Evolutionary conservation across 768 basidiomycete genomes (phyloP).

Genomic region (Lanmaoa rubissima): DNA sequence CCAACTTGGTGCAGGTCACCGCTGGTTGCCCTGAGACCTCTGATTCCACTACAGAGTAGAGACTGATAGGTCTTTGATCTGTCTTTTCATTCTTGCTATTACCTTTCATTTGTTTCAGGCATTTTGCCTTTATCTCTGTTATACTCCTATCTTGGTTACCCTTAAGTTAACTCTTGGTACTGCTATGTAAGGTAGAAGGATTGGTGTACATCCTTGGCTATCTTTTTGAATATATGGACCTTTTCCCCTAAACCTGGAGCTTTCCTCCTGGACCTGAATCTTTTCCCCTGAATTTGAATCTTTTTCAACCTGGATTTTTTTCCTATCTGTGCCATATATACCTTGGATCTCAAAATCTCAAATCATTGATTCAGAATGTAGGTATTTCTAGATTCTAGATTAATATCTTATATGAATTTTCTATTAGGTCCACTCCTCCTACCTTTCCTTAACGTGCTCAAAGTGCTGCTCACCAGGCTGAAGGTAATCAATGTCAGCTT

Average conservation of each 20-base stretch:
- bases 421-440: no score
- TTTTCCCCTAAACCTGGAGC: no score
- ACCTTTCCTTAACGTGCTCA: no score
- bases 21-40: no score
- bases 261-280: not conserved
- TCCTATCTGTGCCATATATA: no score
- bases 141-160: not conserved
- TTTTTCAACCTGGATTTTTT: no score
- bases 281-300: no score
- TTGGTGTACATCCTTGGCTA: not conserved
- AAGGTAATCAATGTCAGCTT: not conserved
- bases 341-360: not conserved
- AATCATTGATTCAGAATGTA: not conserved
- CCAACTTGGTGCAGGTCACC: no score
- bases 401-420: no score
- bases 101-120: not conserved
- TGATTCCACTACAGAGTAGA: no score
- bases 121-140: constrained; percentile 3
- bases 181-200: not conserved
- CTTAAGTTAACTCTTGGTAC: not conserved
- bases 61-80: not conserved
- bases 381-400: not conserved
- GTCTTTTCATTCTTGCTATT: not conserved
- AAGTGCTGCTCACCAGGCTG: no score
- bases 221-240: not conserved